Evolutionary conservation across 1,284 basidiomycete genomes (phyloP).

Genomic region (Malassezia psittaci): DNA sequence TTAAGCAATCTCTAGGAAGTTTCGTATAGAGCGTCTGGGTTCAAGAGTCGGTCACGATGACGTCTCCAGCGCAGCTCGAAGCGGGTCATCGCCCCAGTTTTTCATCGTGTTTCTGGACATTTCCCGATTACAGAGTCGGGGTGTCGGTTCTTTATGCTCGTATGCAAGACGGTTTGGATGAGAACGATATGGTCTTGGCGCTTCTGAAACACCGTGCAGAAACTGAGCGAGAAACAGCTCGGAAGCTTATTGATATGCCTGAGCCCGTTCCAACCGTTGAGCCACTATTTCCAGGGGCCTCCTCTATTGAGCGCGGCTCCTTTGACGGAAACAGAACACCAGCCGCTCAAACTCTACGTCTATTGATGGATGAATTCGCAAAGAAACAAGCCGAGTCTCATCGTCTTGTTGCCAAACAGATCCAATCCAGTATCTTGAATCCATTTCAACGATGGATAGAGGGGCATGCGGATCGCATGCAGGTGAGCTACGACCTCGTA

Average conservation of each 20-base stretch:
- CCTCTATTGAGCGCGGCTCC: constrained; percentile 6
- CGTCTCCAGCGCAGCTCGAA: constrained; percentile 28
- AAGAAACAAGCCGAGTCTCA: constrained; percentile 28
- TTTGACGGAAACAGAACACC: constrained; percentile 19
- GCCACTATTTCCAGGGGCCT: constrained; percentile 24
- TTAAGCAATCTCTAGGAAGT: not conserved
- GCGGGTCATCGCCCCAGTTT: constrained; percentile 37
- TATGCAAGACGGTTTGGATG: constrained; percentile 41
- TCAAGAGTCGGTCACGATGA: constrained; percentile 19
- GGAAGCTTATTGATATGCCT: constrained; percentile 27
- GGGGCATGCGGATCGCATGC: constrained; percentile 28
- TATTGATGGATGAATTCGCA: constrained; percentile 27
- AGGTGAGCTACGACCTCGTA: constrained; percentile 35
- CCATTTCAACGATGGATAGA: constrained; percentile 39
- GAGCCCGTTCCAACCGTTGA: constrained; percentile 19
- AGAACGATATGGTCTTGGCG: constrained; percentile 35
- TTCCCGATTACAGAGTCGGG: constrained; percentile 37
- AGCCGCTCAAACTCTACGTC: constrained; percentile 24
- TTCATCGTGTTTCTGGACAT: constrained; percentile 40
- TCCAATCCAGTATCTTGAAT: constrained; percentile 29
- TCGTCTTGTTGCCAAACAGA: constrained; percentile 24
- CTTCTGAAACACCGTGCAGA: constrained; percentile 33
- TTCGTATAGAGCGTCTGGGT: not conserved
- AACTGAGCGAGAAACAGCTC: constrained; percentile 26
- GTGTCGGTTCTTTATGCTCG: constrained; percentile 29